A percentile compares a stretch with the other conserved stretches of the same genome.
Evolutionary conservation across 148 eudicot species (phyloP).

Genomic region (Chenopodium album): DNA sequence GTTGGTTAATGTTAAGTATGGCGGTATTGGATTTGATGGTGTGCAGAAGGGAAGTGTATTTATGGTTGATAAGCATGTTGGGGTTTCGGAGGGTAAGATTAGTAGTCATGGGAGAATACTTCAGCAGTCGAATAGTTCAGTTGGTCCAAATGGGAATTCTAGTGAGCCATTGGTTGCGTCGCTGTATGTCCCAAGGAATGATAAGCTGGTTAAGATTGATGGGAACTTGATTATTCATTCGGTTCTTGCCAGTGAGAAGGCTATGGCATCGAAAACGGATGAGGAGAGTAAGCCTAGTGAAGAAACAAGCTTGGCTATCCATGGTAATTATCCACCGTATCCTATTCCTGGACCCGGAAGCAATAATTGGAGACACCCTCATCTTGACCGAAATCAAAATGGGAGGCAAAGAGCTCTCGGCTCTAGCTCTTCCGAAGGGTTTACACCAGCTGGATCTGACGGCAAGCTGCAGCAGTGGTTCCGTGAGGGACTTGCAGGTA

Average conservation of each 20-base stretch:
- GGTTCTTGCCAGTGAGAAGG: constrained; percentile 85
- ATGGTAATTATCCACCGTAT: constrained; percentile 49
- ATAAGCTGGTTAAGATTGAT: constrained; percentile 92
- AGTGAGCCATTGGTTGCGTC: constrained; percentile 85
- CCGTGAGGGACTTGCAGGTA: constrained; percentile 95
- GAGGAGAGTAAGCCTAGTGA: constrained; percentile 30
- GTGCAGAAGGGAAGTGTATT: constrained; percentile 57
- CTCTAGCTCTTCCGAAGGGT: constrained; percentile 44
- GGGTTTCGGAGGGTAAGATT: constrained; percentile 17
- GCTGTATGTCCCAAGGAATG: constrained; percentile 87
- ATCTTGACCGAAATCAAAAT: constrained; percentile 43
- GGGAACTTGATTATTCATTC: constrained; percentile 96
- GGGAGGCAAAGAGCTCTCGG: constrained; percentile 66
- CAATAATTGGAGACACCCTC: constrained; percentile 51
- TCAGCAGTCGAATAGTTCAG: constrained; percentile 28
- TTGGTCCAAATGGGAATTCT: constrained; percentile 39
- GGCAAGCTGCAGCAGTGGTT: constrained; percentile 86
- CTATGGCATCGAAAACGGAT: constrained; percentile 40
- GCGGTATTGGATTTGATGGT: constrained; percentile 40
- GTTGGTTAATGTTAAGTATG: constrained; percentile 62
- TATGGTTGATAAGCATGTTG: constrained; percentile 41
- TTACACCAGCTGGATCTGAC: constrained; percentile 51
- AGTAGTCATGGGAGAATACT: constrained; percentile 32
- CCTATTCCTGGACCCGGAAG: constrained; percentile 46
- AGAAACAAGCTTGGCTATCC: constrained; percentile 69